Evolutionary conservation across 2,329 filamentous ascomycete species (phyloP).

Genomic region (Neoscytalidium dimidiatum): DNA sequence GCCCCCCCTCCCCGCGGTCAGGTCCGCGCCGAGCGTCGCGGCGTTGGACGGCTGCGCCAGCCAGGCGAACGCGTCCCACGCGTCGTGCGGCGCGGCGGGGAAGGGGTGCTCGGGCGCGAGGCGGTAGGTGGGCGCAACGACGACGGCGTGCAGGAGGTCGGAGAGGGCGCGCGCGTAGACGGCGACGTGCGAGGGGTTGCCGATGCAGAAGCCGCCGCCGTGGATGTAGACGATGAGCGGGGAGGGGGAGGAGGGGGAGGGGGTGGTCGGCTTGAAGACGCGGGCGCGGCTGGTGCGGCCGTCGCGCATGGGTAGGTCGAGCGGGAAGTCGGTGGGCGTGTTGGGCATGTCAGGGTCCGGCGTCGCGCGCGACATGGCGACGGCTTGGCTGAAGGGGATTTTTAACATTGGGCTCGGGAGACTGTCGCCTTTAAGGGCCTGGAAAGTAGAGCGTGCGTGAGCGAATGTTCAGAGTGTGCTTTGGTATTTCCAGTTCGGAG

Average conservation of each 20-base stretch:
- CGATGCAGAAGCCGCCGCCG: background rate
- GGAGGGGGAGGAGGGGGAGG: background rate
- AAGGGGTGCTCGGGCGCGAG: background rate
- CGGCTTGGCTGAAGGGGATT: background rate
- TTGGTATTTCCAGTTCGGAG: too few species aligned
- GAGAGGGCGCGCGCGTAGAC: background rate
- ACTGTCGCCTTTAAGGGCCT: background rate
- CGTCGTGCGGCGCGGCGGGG: background rate
- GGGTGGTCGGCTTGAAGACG: background rate
- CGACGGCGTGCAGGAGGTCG: background rate
- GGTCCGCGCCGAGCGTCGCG: background rate
- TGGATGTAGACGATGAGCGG: background rate
- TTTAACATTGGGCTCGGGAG: background rate
- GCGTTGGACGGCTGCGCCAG: constrained; percentile 18
- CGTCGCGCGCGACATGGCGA: background rate
- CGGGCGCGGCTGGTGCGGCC: background rate
- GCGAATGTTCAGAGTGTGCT: too few species aligned
- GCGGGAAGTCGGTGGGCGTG: background rate
- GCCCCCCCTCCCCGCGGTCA: background rate
- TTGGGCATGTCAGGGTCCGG: background rate
- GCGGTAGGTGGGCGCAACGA: background rate
- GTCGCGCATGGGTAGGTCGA: background rate
- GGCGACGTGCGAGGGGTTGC: background rate
- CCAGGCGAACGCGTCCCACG: constrained; percentile 31
- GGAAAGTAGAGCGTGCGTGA: too few species aligned